Percentiles rank a stretch among this genome's conserved stretches.
Conservation (phyloP, 148 eudicot genomes). For the Vaccinium macrocarpon region DNA sequence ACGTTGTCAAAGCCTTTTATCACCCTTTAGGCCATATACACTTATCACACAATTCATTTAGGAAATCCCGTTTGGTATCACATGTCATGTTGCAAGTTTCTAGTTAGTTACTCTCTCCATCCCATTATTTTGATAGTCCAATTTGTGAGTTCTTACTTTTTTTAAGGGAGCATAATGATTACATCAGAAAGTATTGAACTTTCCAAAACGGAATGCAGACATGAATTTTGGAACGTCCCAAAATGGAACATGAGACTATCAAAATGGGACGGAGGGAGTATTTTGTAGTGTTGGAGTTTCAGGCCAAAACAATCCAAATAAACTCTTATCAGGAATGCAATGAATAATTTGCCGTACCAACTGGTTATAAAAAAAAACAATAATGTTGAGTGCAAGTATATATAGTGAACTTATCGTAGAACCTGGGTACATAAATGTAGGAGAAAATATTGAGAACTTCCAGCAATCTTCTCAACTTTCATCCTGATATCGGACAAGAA, state of each 20-base stretch:
- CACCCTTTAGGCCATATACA: not conserved
- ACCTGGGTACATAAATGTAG: conserved; percentile 98
- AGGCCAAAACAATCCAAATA: not conserved
- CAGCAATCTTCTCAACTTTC: conserved; percentile 78
- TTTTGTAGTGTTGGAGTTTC: not conserved
- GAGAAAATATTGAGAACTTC: conserved; percentile 74
- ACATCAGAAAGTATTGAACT: no score
- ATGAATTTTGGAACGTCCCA: no score
- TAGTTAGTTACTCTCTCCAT: not conserved
- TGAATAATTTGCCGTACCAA: not conserved
- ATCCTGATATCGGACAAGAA: conserved; percentile 53
- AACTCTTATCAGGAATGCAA: not conserved
- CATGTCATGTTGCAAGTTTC: not conserved
- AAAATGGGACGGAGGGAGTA: not conserved
- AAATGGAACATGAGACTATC: no score
- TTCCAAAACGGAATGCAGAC: no score
- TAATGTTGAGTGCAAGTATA: not conserved
- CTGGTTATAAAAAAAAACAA: not conserved
- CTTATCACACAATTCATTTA: not conserved
- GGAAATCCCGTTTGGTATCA: not conserved
- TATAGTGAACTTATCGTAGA: not conserved
- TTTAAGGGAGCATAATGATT: no score
- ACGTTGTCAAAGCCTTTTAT: not conserved
- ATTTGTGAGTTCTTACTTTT: no score
- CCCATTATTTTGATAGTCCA: no score